Evolutionary conservation across 2,329 filamentous ascomycete species (phyloP), one percentile per base, ranked within the genome.

Genomic region (Hymenoscyphus infarciens): DNA sequence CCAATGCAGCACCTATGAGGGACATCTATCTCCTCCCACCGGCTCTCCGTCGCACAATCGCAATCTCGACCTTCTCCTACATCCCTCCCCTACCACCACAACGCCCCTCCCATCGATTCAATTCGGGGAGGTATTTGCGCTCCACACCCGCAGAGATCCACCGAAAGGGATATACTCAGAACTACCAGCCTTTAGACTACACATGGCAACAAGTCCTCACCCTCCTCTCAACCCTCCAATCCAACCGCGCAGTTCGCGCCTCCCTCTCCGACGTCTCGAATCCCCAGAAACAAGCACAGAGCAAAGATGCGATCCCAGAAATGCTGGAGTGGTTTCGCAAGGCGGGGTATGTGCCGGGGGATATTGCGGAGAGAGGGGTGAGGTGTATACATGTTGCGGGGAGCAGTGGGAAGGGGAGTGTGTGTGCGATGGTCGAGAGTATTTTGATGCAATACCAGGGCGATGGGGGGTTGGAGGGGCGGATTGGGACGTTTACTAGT

Each of bases 401-500:
- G 13, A 97, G 93, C 4, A 98, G 97, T 75, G 94, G 94, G 64
- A 98, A 71, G 53, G 88, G 88, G 19, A 89, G 84, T 70, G 89
- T 87, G 1, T 91, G 87, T 70, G 87, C 86, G 45, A 90, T 88
- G 70, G 78, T 84, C 61, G 81, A 86, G 67, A 84, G 82, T n/a
- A 85, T 91, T 66, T 80, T 91, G 54, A 75, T 78, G 29, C 79
- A 79, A 60, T 83, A 86, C 69, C 79, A 78, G 29, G 42, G 29
- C 19, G 69, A 69, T 7, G 27, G 6, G 31, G 11, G 1, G 16
- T 13, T 31, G 29, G 53, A 19, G 42, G n/a, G 16, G 16, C 65
- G 69, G 60, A 81, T 84, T 52, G 88, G 87, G 15, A 79, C 89
- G 22, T 88, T 88, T 76, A 90, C 84, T 29, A 89, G 86, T 39